These are phyloP conservation scores for Tausonia pullulans DNA, from an alignment of 1,284 basidiomycete species.

Conservation along the genomic window DNA sequence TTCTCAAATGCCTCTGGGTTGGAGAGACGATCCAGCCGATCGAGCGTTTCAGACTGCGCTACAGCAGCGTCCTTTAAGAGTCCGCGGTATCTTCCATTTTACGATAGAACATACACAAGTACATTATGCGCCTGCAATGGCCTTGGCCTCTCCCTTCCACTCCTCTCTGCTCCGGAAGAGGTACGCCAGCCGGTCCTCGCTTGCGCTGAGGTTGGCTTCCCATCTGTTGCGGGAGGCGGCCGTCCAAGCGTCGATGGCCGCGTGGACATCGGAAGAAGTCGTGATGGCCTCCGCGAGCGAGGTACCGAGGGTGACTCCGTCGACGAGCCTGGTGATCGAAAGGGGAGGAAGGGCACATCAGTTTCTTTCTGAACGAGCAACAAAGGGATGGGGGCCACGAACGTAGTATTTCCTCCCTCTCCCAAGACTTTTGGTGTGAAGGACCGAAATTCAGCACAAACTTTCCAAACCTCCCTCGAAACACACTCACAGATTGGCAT, in stretches of 20 bases:
- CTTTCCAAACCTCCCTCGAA: too few relatives aligned
- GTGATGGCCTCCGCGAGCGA: neutral
- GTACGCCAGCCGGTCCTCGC: too few relatives aligned
- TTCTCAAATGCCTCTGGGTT: neutral
- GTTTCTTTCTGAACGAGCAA: neutral
- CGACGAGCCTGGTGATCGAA: neutral
- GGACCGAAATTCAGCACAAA: neutral
- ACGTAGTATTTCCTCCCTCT: too few relatives aligned
- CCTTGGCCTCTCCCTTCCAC: too few relatives aligned
- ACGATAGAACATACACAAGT: too few relatives aligned
- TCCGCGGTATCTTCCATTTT: too few relatives aligned
- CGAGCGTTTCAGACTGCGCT: too few relatives aligned
- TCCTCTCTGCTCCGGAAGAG: too few relatives aligned
- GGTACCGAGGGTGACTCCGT: constrained; percentile 4
- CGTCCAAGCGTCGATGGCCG: neutral
- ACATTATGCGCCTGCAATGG: too few relatives aligned
- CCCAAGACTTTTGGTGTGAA: neutral
- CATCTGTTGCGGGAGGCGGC: neutral
- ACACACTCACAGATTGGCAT: constrained; percentile 10
- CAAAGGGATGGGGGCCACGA: neutral
- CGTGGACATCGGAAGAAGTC: neutral
- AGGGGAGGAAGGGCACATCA: neutral
- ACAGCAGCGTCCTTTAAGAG: too few relatives aligned
- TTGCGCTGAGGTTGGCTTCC: neutral
- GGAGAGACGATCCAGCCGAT: constrained; percentile 3